Evolutionary conservation across 106 monocot species (phyloP).

Genomic region (Apostasia shenzhenica): DNA sequence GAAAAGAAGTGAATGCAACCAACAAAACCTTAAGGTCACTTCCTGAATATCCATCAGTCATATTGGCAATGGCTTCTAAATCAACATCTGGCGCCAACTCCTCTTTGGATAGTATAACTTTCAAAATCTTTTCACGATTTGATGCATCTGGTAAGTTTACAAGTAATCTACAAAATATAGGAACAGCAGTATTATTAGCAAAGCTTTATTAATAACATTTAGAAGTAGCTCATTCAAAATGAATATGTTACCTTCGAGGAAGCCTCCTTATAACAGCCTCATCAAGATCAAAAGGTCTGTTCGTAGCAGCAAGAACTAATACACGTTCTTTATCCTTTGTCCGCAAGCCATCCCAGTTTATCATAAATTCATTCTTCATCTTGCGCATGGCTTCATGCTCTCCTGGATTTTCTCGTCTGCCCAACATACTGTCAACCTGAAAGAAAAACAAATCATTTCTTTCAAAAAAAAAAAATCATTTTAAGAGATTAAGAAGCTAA

Average conservation of each 20-base stretch:
- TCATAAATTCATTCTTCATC: slow-evolving; percentile 98
- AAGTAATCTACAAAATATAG: slow-evolving; percentile 55
- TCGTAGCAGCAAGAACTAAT: slow-evolving; percentile 80
- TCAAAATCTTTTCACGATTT: slow-evolving; percentile 73
- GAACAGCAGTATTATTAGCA: background rate
- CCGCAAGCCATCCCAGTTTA: slow-evolving; percentile 87
- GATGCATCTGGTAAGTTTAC: slow-evolving; percentile 72
- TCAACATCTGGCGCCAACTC: slow-evolving; percentile 53
- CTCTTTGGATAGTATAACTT: slow-evolving; percentile 83
- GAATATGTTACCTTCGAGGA: slow-evolving; percentile 49
- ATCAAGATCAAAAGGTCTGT: slow-evolving; percentile 89
- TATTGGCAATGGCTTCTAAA: slow-evolving; percentile 68
- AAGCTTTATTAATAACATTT: background rate
- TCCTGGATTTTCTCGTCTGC: slow-evolving; percentile 78
- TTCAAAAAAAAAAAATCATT: background rate
- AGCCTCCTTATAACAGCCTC: slow-evolving; percentile 90
- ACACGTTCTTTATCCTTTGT: slow-evolving; percentile 88
- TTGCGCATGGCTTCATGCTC: slow-evolving; percentile 93
- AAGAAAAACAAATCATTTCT: background rate
- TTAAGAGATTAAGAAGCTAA: background rate
- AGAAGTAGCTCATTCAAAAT: background rate
- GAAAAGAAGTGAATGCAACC: background rate
- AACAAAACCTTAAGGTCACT: slow-evolving; percentile 83
- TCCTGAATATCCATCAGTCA: slow-evolving; percentile 98
- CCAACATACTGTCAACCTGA: slow-evolving; percentile 90